Conservation (phyloP, 768 basidiomycete genomes). For the Paxillus involutus region DNA sequence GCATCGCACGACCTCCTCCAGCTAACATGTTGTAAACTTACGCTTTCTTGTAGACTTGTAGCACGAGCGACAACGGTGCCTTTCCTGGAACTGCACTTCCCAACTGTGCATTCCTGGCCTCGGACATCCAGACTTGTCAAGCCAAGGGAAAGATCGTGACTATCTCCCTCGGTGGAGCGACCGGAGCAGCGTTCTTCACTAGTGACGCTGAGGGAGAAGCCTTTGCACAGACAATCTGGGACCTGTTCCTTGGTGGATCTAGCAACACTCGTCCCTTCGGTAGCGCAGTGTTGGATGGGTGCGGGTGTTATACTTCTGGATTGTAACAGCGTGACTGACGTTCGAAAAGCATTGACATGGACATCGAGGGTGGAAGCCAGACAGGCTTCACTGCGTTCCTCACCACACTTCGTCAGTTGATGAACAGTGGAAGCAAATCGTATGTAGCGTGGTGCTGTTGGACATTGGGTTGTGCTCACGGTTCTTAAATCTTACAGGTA, state of each 20-base stretch:
- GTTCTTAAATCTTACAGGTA: slow-evolving; percentile 28
- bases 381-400: slow-evolving; percentile 33
- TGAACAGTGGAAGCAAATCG: slow-evolving; percentile 27
- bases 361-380: slow-evolving; percentile 45
- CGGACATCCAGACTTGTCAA: slow-evolving; percentile 72
- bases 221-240: slow-evolving; percentile 71
- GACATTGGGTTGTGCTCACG: slow-evolving; percentile 1
- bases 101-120: slow-evolving; percentile 59
- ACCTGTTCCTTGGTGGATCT: slow-evolving; percentile 64
- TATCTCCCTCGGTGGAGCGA: slow-evolving; percentile 62
- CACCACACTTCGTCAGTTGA: slow-evolving; percentile 28
- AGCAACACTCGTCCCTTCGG: slow-evolving; percentile 72
- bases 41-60: slow-evolving; percentile 52
- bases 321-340: not conserved
- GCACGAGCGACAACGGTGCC: slow-evolving; percentile 49
- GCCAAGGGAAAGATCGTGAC: slow-evolving; percentile 62
- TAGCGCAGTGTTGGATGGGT: slow-evolving; percentile 72
- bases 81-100: slow-evolving; percentile 65
- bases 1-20: not conserved
- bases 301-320: not conserved
- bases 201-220: slow-evolving; percentile 54
- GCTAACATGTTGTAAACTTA: not conserved
- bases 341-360: slow-evolving; percentile 40
- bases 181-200: slow-evolving; percentile 59
- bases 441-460: slow-evolving; percentile 7